Base-by-base conservation (phyloP, 176 grass and related monocot species). In the Lolium perenne region DNA sequence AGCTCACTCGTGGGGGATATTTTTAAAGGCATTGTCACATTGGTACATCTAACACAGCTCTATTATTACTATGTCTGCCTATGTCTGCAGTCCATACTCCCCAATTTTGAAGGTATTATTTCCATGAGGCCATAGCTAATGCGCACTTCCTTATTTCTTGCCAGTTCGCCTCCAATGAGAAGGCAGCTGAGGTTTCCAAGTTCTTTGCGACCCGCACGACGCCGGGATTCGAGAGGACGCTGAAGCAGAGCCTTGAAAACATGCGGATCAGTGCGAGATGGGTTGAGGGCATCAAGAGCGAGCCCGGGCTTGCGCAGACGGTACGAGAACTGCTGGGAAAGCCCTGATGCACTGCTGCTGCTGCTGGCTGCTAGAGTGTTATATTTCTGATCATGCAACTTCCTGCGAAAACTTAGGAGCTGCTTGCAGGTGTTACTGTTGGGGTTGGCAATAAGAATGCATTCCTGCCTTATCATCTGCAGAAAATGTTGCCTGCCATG, bases 191-290 rank as follows among this genome's bases (percentile, higher is more conserved):
- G 78, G 87, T 95, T 22, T 87, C 92, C 47, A 11, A 84, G 8
- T 95, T 95, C 63, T 95, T 98, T 10, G 87, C 80, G 5, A 87
- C 82, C n/a, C 89, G 85, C 47, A 85, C 62, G 48, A 90, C 90
- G 40, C 87, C 87, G 0, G 71, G 78, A 20, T 97, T 92, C 15
- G 77, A 93, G 57, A 95, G 93, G 80, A 76, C 83, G 47, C 72
- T 98, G 74, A 90, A 92, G 77, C 95, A 98, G 86, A 90, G 83
- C 77, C 85, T 98, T 1, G 95, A 98, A 87, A 70, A 10, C 4
- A 73, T 98, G n/a, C 71, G 68, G 61, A 95, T 92, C 63, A 90
- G 41, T 0, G 89, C 91, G 2, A 94, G 75, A 76, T 98, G 95
- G 93, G 78, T 86, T 13, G 64, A 92, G 71, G 67, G 85, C 79